phyloP scores from a whole-genome alignment of 2,329 filamentous ascomycete genomes.

The Aspergillus vadensis region DNA sequence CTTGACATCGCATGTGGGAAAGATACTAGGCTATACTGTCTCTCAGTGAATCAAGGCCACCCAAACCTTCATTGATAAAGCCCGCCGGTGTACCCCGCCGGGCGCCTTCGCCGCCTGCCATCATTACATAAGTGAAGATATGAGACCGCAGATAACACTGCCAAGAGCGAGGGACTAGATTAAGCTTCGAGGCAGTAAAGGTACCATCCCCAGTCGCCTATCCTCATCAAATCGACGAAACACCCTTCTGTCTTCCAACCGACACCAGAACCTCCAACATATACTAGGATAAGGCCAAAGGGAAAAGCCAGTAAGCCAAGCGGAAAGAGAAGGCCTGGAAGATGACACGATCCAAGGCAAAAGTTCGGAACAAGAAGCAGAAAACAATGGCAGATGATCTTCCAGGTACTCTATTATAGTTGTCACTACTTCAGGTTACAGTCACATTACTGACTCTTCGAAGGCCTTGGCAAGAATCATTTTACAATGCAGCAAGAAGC shows the following conservation, averaged over 20 bases:
- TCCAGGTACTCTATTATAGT: slow-evolving; percentile 4
- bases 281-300: no score
- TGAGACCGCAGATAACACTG: not conserved
- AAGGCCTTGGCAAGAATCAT: slow-evolving; percentile 24
- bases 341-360: slow-evolving; percentile 25
- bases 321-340: not conserved
- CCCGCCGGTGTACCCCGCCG: not conserved
- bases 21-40: no score
- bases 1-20: not conserved
- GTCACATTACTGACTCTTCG: slow-evolving; percentile 14
- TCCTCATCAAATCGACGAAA: not conserved
- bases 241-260: no score
- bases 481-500: slow-evolving; percentile 60
- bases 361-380: slow-evolving; percentile 14
- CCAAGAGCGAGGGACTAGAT: not conserved
- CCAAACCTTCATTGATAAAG: not conserved
- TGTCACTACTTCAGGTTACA: not conserved
- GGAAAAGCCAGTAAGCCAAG: not conserved
- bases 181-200: not conserved
- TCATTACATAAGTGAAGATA: not conserved
- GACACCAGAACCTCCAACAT: no score
- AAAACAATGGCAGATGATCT: slow-evolving; percentile 1
- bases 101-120: not conserved
- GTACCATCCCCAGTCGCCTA: not conserved
- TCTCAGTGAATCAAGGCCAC: not conserved